phyloP scores from a whole-genome alignment of 768 basidiomycete species.

The Macrolepiota albuminosa region DNA sequence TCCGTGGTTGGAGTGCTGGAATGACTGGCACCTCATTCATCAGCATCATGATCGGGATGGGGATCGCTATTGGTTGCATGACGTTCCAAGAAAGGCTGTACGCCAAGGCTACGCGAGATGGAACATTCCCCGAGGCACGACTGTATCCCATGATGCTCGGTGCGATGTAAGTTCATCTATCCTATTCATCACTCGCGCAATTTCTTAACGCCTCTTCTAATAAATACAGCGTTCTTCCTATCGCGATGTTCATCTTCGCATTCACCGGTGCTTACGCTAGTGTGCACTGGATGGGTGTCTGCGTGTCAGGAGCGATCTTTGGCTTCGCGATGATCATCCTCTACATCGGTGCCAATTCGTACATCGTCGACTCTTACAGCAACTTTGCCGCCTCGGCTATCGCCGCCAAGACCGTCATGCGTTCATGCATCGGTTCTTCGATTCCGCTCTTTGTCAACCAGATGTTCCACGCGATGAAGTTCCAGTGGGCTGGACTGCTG shows the following conservation, averaged over 20 bases:
- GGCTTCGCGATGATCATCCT: slow-evolving; percentile 38
- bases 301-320: slow-evolving; percentile 32
- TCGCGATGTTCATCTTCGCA: slow-evolving; percentile 39
- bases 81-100: slow-evolving; percentile 31
- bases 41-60: slow-evolving; percentile 37
- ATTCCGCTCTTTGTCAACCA: slow-evolving; percentile 36
- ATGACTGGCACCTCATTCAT: slow-evolving; percentile 38
- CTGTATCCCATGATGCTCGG: slow-evolving; percentile 38
- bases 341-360: slow-evolving; percentile 40
- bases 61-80: slow-evolving; percentile 25
- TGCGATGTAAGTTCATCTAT: slow-evolving; percentile 24
- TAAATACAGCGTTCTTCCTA: slow-evolving; percentile 27
- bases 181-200: background rate
- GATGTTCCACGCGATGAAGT: slow-evolving; percentile 38
- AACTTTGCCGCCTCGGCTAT: slow-evolving; percentile 42
- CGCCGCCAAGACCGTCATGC: slow-evolving; percentile 39
- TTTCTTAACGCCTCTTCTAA: background rate
- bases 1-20: slow-evolving; percentile 35
- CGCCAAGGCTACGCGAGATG: slow-evolving; percentile 25
- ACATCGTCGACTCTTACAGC: slow-evolving; percentile 40
- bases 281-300: slow-evolving; percentile 34
- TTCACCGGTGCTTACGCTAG: slow-evolving; percentile 36
- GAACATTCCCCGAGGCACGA: slow-evolving; percentile 38
- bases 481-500: slow-evolving; percentile 35
- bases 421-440: slow-evolving; percentile 32